phyloP scores from a whole-genome alignment of 169 alveolate species.

The Besnoitia besnoiti region DNA sequence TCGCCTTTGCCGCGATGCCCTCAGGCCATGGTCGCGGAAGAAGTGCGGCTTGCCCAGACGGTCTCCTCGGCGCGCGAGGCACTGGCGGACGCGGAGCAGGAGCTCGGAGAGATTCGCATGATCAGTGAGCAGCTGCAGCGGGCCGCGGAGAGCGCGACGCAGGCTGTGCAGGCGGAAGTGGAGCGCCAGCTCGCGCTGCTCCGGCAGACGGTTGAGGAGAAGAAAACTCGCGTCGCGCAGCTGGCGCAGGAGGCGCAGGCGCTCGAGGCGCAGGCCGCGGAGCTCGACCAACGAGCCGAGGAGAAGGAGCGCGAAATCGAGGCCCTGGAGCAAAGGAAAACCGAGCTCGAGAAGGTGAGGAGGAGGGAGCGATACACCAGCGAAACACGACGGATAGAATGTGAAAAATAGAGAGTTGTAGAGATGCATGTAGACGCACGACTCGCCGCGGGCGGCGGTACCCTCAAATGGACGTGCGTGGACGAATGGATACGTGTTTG shows the following conservation, averaged over 20 bases:
- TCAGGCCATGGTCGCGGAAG: background rate
- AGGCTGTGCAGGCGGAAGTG: background rate
- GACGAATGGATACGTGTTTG: too few relatives aligned
- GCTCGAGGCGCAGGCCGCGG: background rate
- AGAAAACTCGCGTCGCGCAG: background rate
- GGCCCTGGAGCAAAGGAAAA: background rate
- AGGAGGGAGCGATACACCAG: too few relatives aligned
- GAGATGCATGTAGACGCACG: too few relatives aligned
- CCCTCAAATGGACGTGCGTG: too few relatives aligned
- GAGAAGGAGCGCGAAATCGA: background rate
- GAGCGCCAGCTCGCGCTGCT: background rate
- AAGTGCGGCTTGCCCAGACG: background rate
- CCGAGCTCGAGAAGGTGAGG: background rate
- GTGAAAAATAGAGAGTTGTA: too few relatives aligned
- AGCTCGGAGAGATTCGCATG: background rate
- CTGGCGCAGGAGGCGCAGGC: background rate
- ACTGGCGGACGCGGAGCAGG: slow-evolving; percentile 1
- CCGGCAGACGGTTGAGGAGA: background rate
- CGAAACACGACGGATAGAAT: too few relatives aligned
- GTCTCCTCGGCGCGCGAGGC: background rate
- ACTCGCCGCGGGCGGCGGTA: too few relatives aligned
- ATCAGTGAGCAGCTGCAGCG: background rate
- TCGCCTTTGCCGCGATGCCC: too few relatives aligned
- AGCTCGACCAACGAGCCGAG: background rate
- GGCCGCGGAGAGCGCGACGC: background rate